Percentiles rank a stretch among this genome's conserved stretches.
phyloP scores from a whole-genome alignment of 768 basidiomycete species.

The Tulasnella sp. region DNA sequence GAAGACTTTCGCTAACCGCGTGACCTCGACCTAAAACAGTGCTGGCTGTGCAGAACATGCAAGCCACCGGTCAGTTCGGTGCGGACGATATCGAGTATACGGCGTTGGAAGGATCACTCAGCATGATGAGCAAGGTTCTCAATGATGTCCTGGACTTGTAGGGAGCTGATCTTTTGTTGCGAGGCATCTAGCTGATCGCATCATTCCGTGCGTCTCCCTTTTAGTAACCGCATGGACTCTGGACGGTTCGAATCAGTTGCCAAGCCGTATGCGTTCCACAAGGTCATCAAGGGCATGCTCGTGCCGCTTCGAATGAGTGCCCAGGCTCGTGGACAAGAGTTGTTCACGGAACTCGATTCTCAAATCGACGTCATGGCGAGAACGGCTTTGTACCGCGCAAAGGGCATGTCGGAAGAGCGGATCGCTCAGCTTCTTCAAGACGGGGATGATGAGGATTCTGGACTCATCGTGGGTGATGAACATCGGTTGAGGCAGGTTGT shows the following conservation, averaged over 20 bases:
- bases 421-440: slow-evolving; percentile 28
- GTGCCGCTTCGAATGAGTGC: slow-evolving; percentile 44
- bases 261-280: slow-evolving; percentile 53
- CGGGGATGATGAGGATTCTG: slow-evolving; percentile 37
- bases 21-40: slow-evolving; percentile 35
- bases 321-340: slow-evolving; percentile 37
- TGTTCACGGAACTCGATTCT: slow-evolving; percentile 41
- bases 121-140: slow-evolving; percentile 51
- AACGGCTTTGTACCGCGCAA: slow-evolving; percentile 33
- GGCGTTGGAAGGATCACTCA: slow-evolving; percentile 48
- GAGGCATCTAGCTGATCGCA: neutral
- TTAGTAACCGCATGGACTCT: slow-evolving; percentile 48
- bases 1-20: too few relatives aligned
- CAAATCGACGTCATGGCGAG: slow-evolving; percentile 42
- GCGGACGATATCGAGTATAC: slow-evolving; percentile 52
- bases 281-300: slow-evolving; percentile 48
- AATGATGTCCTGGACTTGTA: slow-evolving; percentile 49
- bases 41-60: slow-evolving; percentile 53
- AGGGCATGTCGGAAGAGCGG: slow-evolving; percentile 24
- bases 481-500: slow-evolving; percentile 42
- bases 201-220: neutral
- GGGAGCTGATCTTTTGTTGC: slow-evolving; percentile 4
- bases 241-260: slow-evolving; percentile 50
- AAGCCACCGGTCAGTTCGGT: slow-evolving; percentile 44
- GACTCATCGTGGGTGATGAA: slow-evolving; percentile 43